A percentile compares a stretch with the other conserved stretches of the same genome.
These are phyloP conservation scores for Starmerella geochares DNA, from an alignment of 805 yeast genomes.

Conservation along the genomic window DNA sequence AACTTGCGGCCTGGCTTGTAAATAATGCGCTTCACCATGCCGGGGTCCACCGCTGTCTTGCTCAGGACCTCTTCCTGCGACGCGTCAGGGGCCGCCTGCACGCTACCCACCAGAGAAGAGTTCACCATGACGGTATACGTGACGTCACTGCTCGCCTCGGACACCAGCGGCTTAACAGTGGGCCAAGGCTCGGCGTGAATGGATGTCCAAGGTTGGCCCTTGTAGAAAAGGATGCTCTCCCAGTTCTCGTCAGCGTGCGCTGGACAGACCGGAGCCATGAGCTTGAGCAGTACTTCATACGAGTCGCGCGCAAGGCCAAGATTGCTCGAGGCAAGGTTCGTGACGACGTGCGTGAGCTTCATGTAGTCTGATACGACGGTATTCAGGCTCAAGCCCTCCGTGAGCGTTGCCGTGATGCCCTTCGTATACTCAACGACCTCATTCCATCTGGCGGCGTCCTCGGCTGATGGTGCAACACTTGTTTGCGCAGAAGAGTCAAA, in stretches of 20 bases:
- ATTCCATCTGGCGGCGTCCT: slow-evolving; percentile 51
- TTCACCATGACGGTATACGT: slow-evolving; percentile 57
- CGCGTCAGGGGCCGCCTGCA: slow-evolving; percentile 6
- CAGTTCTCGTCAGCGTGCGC: slow-evolving; percentile 73
- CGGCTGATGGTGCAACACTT: slow-evolving; percentile 1
- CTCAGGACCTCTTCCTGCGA: slow-evolving; percentile 16
- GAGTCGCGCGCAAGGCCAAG: slow-evolving; percentile 31
- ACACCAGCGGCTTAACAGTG: slow-evolving; percentile 30
- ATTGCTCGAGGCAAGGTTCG: slow-evolving; percentile 30
- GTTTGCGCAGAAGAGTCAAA: slow-evolving; percentile 7
- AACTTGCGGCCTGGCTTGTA: slow-evolving; percentile 20
- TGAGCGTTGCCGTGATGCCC: slow-evolving; percentile 51
- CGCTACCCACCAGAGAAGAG: slow-evolving; percentile 41
- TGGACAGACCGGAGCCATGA: slow-evolving; percentile 75
- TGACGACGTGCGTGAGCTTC: slow-evolving; percentile 54
- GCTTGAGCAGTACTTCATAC: slow-evolving; percentile 42
- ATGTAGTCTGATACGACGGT: slow-evolving; percentile 82
- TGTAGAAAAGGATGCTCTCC: slow-evolving; percentile 38
- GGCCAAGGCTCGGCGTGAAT: slow-evolving; percentile 65
- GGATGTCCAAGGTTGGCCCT: slow-evolving; percentile 36
- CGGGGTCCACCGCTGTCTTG: background rate
- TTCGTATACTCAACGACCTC: slow-evolving; percentile 40
- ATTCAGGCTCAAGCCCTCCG: slow-evolving; percentile 53
- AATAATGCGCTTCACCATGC: slow-evolving; percentile 10
- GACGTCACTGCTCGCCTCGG: slow-evolving; percentile 31